These are phyloP conservation scores for Albifimbria verrucaria DNA, from an alignment of 2,329 filamentous ascomycete species.

Conservation along the genomic window DNA sequence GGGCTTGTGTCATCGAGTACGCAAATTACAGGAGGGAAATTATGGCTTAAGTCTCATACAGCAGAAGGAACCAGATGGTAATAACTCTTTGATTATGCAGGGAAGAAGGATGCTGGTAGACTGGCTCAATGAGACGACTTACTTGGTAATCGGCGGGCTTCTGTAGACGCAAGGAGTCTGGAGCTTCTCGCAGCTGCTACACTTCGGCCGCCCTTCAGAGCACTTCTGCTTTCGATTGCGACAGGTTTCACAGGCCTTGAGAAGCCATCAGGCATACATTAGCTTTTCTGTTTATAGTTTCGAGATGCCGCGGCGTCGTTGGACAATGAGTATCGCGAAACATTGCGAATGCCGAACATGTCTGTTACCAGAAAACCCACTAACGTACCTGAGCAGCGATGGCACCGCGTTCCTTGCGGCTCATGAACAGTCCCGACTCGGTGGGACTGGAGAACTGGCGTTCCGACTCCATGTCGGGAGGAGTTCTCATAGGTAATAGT, in stretches of 20 bases:
- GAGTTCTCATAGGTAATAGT: not conserved
- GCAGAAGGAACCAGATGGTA: too few species aligned
- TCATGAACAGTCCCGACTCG: constrained; percentile 28
- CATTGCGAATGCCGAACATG: not conserved
- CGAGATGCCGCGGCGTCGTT: too few species aligned
- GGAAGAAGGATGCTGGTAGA: too few species aligned
- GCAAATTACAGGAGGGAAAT: too few species aligned
- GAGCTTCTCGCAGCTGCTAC: constrained; percentile 55
- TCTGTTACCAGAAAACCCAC: not conserved
- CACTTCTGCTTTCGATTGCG: constrained; percentile 61
- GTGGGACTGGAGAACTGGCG: constrained; percentile 23
- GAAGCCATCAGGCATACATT: constrained; percentile 8
- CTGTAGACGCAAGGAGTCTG: constrained; percentile 58
- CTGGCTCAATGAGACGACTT: constrained; percentile 32
- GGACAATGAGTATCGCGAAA: not conserved
- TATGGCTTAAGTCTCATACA: too few species aligned
- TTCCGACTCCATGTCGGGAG: too few species aligned
- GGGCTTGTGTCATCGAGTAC: too few species aligned
- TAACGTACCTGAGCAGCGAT: constrained; percentile 35
- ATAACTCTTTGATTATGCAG: too few species aligned
- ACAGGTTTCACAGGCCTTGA: constrained; percentile 56
- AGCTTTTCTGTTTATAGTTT: not conserved
- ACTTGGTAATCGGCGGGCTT: constrained; percentile 61
- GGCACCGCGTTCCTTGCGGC: constrained; percentile 34
- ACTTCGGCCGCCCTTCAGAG: constrained; percentile 60